Evolutionary conservation across 768 basidiomycete species (phyloP).

Genomic region (Xanthoconium purpureum): DNA sequence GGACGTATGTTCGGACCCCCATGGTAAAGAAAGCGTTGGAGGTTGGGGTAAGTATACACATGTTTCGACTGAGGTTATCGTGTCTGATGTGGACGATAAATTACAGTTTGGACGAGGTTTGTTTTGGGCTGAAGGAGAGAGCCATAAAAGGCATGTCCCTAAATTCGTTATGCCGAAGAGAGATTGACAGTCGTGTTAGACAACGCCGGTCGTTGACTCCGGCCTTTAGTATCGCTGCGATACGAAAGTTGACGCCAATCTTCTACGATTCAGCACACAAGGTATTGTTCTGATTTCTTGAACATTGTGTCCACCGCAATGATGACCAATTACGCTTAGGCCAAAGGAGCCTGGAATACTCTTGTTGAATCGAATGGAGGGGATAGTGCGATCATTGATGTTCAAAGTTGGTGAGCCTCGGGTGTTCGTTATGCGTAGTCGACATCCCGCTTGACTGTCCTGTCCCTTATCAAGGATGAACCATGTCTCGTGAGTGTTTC

Average conservation of each 20-base stretch:
- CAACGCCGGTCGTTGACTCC: constrained; percentile 29
- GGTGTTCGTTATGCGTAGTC: too few relatives aligned
- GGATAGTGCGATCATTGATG: constrained; percentile 34
- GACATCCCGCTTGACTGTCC: neutral
- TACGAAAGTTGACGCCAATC: constrained; percentile 22
- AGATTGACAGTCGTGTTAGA: constrained; percentile 1
- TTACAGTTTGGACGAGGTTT: constrained; percentile 30
- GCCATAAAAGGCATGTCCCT: constrained; percentile 37
- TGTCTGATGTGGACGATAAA: neutral
- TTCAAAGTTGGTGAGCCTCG: constrained; percentile 32
- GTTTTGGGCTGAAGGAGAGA: constrained; percentile 36
- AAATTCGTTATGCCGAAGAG: neutral
- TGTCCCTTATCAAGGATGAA: constrained; percentile 31
- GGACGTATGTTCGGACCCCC: constrained; percentile 41
- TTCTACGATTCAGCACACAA: constrained; percentile 31
- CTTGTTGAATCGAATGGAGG: constrained; percentile 21
- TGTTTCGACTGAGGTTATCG: neutral
- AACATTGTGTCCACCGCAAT: neutral
- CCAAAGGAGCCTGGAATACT: constrained; percentile 30
- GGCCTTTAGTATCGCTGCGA: constrained; percentile 24
- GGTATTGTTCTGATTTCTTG: neutral
- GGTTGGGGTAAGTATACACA: neutral
- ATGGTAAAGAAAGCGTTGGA: constrained; percentile 36
- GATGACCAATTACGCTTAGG: constrained; percentile 12
- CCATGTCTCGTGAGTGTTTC: constrained; percentile 27